Conservation (phyloP, 306 rosid species). For the Dicorynia guianensis region DNA sequence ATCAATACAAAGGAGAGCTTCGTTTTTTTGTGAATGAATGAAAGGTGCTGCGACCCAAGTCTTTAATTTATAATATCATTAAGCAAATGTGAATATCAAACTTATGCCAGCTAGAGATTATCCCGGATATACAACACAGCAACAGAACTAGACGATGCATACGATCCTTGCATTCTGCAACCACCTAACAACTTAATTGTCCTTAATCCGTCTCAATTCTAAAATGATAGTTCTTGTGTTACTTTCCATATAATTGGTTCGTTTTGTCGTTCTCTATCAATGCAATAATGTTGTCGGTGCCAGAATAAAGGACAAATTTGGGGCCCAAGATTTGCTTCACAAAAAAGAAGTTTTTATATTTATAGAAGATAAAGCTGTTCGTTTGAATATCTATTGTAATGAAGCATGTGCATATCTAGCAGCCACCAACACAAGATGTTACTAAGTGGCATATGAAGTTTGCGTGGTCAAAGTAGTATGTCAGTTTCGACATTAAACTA, state of each 20-base stretch:
- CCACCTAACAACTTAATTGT: neutral
- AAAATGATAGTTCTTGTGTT: neutral
- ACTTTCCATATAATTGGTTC: neutral
- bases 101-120: constrained; percentile 4
- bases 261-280: neutral
- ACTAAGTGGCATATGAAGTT: neutral
- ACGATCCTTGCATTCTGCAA: neutral
- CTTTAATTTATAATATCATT: neutral
- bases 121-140: neutral
- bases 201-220: neutral
- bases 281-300: neutral
- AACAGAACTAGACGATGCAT: neutral
- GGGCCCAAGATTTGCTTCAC: neutral
- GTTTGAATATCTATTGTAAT: neutral
- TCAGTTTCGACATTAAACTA: too few species aligned
- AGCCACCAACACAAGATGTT: neutral
- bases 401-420: neutral
- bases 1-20: neutral
- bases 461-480: too few species aligned
- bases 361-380: neutral
- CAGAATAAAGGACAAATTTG: neutral
- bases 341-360: neutral
- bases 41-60: neutral
- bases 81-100: neutral
- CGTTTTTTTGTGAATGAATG: neutral